phyloP scores from a whole-genome alignment of 495 filamentous ascomycete species.

The Jackrogersella minutella region DNA sequence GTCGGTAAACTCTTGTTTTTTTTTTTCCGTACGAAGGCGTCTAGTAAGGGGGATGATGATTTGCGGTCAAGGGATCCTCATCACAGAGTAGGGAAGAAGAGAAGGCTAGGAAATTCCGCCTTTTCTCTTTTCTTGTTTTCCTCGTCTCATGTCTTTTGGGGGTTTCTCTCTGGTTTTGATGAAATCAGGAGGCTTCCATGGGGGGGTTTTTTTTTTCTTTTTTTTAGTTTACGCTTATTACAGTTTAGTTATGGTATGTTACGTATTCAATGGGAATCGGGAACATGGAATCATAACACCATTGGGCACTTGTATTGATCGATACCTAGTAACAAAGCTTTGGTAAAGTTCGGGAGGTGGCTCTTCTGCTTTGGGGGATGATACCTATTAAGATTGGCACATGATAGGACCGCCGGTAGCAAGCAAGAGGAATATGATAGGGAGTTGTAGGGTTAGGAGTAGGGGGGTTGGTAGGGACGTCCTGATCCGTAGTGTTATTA shows the following conservation, averaged over 20 bases:
- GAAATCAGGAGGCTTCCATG: background rate
- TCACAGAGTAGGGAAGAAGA: background rate
- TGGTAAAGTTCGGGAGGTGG: background rate
- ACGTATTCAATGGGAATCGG: constrained; percentile 17
- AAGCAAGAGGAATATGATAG: background rate
- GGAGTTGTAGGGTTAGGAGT: background rate
- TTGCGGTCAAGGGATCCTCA: no score
- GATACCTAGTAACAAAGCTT: no score
- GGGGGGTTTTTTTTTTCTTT: background rate
- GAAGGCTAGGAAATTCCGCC: background rate
- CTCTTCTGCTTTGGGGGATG: constrained; percentile 12
- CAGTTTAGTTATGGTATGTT: background rate
- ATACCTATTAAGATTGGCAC: constrained; percentile 12
- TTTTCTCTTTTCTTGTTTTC: background rate
- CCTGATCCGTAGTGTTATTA: constrained; percentile 13
- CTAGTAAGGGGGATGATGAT: background rate
- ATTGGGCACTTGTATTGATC: no score
- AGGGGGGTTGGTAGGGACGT: background rate
- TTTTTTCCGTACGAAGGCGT: constrained; percentile 7
- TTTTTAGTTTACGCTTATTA: background rate
- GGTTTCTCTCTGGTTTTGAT: background rate
- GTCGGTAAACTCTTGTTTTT: no score
- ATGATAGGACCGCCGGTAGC: constrained; percentile 1
- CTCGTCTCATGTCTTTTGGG: constrained; percentile 1
- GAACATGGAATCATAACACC: no score